phyloP scores from a whole-genome alignment of 1,284 basidiomycete genomes.

The Athelia sp. region DNA sequence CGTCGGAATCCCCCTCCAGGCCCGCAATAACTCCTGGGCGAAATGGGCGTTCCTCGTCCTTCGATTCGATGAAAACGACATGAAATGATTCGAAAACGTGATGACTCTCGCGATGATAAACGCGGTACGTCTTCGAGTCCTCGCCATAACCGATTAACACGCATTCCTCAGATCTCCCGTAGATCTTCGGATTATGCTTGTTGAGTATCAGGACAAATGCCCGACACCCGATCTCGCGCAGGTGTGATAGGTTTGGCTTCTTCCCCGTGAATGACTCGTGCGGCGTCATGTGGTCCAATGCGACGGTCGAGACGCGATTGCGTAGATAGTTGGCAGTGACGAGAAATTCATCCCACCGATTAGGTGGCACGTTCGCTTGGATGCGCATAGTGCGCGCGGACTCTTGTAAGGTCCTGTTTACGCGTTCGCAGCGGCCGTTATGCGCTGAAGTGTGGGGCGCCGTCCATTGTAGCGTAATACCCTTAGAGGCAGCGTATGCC shows the following conservation, averaged over 20 bases:
- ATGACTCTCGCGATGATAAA: conserved; percentile 17
- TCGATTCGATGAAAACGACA: conserved; percentile 25
- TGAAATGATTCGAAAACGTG: conserved; percentile 21
- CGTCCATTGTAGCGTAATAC: conserved; percentile 13
- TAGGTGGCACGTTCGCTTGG: conserved; percentile 11
- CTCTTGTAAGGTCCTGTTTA: conserved; percentile 20
- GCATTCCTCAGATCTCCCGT: conserved; percentile 22
- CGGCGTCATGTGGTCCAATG: conserved; percentile 8
- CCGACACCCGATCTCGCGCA: conserved; percentile 16
- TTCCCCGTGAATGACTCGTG: conserved; percentile 10
- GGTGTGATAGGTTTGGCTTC: conserved; percentile 11
- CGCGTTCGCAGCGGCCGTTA: conserved; percentile 19
- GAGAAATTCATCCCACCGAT: conserved; percentile 24
- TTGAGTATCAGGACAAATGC: conserved; percentile 13
- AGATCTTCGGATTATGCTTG: conserved; percentile 22
- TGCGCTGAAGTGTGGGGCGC: conserved; percentile 26
- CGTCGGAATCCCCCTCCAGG: background rate
- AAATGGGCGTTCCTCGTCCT: background rate
- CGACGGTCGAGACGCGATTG: conserved; percentile 2
- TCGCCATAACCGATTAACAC: conserved; percentile 27
- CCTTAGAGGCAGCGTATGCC: conserved; percentile 13
- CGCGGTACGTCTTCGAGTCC: conserved; percentile 26
- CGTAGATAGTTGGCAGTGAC: conserved; percentile 3
- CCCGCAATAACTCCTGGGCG: background rate
- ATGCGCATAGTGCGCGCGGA: conserved; percentile 20